Evolutionary conservation across 2,329 filamentous ascomycete species (phyloP), one percentile per base, ranked within the genome.

Genomic region (Trichoderma arundinaceum): DNA sequence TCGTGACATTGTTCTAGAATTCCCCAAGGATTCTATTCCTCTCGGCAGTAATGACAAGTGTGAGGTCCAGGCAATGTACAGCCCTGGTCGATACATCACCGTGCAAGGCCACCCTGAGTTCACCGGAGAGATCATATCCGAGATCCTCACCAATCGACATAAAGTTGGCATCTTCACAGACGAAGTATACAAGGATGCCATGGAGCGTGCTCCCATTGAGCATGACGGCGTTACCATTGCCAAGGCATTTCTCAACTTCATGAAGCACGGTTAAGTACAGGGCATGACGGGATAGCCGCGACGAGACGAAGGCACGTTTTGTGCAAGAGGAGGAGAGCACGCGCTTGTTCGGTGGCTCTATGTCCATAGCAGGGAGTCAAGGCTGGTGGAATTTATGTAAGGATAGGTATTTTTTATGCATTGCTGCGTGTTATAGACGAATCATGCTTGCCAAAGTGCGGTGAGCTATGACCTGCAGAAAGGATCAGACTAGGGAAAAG

Each of bases 211-310:
- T 2, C 80, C 80, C 8, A 82, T 87, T 39, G 81, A 86, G 63
- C 92, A 97, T 69, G 93, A 97, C 75, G 94, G 94, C 1, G 81
- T 95, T n/a, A 78, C 82, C 3, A 88, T 97, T 62, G 90, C 88
- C 0, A 82, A 84, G 68, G 89, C 87, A 0, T 96, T 97, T 75
- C 75, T 97, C 73, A 86, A 84, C 51, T 97, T 98, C 71, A 76
- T 96, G 72, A 79, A 87, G 54, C 88, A 92, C 70, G 83, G 72
- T 13, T 75, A 66, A 71, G 13, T 1, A 38, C 9, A 6, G 13
- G 32, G 22, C 28, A n/a, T 12, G 12, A 28, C 44, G 39, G 32
- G 13, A n/a, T 39, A 28, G 6, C 6, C 46, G 41, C 22, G 44
- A 9, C 10, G 28, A 46, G 22, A 7, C 22, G 15, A 35, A 43